These are phyloP conservation scores for Aspergillus kassunensis DNA, from an alignment of 495 filamentous ascomycete genomes.

Conservation along the genomic window DNA sequence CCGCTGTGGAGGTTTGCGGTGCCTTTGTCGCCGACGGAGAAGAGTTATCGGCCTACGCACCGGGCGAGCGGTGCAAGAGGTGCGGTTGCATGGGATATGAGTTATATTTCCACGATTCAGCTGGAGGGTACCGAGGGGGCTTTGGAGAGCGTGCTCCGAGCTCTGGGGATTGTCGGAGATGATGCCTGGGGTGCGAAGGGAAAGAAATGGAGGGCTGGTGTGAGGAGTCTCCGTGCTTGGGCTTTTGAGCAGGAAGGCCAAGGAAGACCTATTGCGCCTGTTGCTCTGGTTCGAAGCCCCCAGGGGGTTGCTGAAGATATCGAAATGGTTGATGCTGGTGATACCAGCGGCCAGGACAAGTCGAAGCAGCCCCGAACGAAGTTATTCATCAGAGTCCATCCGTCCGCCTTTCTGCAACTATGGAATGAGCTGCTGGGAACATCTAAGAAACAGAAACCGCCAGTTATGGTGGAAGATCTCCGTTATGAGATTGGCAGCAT, in stretches of 20 bases:
- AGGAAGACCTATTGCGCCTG: constrained; percentile 65
- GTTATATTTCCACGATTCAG: constrained; percentile 85
- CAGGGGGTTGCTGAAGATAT: constrained; percentile 28
- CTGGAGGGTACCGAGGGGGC: constrained; percentile 64
- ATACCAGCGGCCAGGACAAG: constrained; percentile 17
- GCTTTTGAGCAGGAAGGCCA: constrained; percentile 54
- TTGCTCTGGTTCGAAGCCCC: constrained; percentile 67
- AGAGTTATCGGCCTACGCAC: constrained; percentile 84
- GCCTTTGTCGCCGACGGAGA: constrained; percentile 78
- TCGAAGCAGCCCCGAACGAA: constrained; percentile 49
- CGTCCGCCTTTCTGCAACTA: constrained; percentile 78
- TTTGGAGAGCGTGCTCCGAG: constrained; percentile 60
- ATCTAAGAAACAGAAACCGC: constrained; percentile 66
- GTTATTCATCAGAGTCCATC: constrained; percentile 75
- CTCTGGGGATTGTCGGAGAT: constrained; percentile 53
- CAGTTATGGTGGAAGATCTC: constrained; percentile 78
- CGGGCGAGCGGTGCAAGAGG: constrained; percentile 67
- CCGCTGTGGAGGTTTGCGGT: constrained; percentile 88
- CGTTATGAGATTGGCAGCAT: constrained; percentile 95
- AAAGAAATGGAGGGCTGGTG: constrained; percentile 70
- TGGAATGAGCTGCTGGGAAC: constrained; percentile 74
- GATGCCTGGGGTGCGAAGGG: constrained; percentile 58
- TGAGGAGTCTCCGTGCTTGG: constrained; percentile 64
- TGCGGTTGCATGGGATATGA: constrained; percentile 86
- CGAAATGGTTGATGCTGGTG: constrained; percentile 30